Conservation (phyloP, 2,329 filamentous ascomycete species). For the Aspergillus cejpii region DNA sequence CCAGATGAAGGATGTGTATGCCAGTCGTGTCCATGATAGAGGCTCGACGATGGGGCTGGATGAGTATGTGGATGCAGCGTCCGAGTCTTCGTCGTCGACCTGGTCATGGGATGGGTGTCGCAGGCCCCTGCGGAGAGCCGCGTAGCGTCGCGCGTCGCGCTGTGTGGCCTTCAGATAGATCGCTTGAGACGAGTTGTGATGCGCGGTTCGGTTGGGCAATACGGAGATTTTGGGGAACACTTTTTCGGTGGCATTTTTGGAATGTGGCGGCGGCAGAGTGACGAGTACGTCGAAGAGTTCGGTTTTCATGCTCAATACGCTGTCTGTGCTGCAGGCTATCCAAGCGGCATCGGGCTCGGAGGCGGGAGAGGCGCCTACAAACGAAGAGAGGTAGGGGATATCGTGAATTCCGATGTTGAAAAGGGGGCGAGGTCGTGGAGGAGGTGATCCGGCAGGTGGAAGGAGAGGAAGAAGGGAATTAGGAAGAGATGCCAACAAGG, state of each 20-base stretch:
- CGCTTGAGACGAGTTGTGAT: conserved; percentile 29
- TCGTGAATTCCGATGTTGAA: conserved; percentile 93
- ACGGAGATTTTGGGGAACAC: conserved; percentile 71
- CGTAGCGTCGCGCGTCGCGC: conserved; percentile 76
- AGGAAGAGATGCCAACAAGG: conserved; percentile 85
- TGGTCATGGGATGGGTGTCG: conserved; percentile 24
- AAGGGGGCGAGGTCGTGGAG: conserved; percentile 66
- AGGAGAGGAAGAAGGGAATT: conserved; percentile 63
- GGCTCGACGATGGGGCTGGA: conserved; percentile 48
- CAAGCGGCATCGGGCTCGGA: conserved; percentile 54
- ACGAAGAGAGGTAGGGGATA: conserved; percentile 68
- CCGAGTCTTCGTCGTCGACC: conserved; percentile 33
- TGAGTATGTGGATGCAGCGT: conserved; percentile 39
- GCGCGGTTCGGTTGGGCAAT: conserved; percentile 51
- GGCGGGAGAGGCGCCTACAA: conserved; percentile 46
- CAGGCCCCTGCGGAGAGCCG: conserved; percentile 60
- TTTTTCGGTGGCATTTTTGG: conserved; percentile 53
- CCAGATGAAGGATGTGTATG: conserved; percentile 60
- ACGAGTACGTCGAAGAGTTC: conserved; percentile 85
- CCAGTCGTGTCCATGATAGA: conserved; percentile 53
- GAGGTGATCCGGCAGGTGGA: conserved; percentile 54
- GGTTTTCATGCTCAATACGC: conserved; percentile 78
- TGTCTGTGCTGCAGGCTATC: conserved; percentile 94
- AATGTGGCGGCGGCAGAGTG: conserved; percentile 62
- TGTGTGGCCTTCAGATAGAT: conserved; percentile 70